phyloP scores from a whole-genome alignment of 2,329 filamentous ascomycete species.

The Pseudohalonectria lignicola region DNA sequence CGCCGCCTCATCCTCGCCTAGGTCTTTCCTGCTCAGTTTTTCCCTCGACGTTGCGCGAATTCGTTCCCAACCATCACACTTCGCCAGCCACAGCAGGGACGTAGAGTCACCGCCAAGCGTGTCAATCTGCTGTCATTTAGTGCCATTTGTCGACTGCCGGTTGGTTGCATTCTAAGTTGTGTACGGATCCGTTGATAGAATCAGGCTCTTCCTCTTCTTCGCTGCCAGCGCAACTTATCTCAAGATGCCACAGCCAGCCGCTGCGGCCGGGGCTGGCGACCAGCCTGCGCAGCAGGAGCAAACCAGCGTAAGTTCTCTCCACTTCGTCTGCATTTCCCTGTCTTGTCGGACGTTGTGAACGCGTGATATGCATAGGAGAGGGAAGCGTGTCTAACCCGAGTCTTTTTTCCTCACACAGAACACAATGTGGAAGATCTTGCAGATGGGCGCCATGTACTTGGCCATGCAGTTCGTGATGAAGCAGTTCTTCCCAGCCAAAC shows the following conservation, averaged over 20 bases:
- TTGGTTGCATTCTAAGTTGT: too few relatives aligned
- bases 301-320: slow-evolving; percentile 17
- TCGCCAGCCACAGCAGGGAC: background rate
- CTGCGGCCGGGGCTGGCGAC: slow-evolving; percentile 15
- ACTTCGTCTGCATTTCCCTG: background rate
- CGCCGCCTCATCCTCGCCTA: background rate
- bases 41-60: background rate
- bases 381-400: background rate
- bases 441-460: slow-evolving; percentile 45
- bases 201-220: too few relatives aligned
- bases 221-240: too few relatives aligned
- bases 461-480: slow-evolving; percentile 48
- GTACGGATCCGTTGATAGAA: too few relatives aligned
- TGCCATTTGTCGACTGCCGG: too few relatives aligned
- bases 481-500: slow-evolving; percentile 33
- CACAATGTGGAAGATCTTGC: slow-evolving; percentile 27
- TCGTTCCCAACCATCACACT: background rate
- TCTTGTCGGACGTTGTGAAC: too few relatives aligned
- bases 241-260: slow-evolving; percentile 22
- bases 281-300: slow-evolving; percentile 13
- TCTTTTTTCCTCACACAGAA: background rate
- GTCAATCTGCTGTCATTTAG: too few relatives aligned
- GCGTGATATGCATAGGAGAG: too few relatives aligned
- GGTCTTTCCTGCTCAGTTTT: too few relatives aligned
- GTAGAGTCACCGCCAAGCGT: too few relatives aligned